Conservation (phyloP, 1,284 basidiomycete genomes). For the Marasmius tenuissimus region DNA sequence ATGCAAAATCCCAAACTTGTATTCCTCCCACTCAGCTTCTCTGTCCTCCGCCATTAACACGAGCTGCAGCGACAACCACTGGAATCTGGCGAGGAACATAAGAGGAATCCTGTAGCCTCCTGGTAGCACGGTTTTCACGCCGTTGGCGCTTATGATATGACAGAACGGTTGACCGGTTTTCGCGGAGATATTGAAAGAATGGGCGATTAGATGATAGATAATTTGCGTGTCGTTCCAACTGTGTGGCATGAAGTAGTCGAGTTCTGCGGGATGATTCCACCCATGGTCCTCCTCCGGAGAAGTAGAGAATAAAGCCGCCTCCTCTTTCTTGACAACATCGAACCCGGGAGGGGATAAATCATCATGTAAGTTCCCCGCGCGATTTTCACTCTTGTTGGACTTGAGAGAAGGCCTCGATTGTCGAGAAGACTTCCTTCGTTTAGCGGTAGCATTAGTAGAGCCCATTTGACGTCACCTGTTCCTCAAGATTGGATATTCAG, state of each 20-base stretch:
- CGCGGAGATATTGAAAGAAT: conserved; percentile 33
- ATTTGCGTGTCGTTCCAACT: conserved; percentile 31
- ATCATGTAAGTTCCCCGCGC: too few relatives aligned
- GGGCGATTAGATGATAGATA: conserved; percentile 31
- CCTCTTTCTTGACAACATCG: conserved; percentile 7
- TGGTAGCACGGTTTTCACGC: conserved; percentile 25
- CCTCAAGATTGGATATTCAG: too few relatives aligned
- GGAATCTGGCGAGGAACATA: conserved; percentile 41
- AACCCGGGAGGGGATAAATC: conserved; percentile 1
- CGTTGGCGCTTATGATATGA: conserved; percentile 18
- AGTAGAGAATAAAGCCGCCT: background rate
- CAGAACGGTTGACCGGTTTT: conserved; percentile 17
- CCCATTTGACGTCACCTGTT: too few relatives aligned
- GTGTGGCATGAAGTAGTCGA: conserved; percentile 30
- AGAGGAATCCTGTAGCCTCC: conserved; percentile 39
- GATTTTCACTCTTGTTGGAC: too few relatives aligned
- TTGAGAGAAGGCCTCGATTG: too few relatives aligned
- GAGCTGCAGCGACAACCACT: conserved; percentile 36
- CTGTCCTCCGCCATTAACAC: conserved; percentile 31
- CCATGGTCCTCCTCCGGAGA: background rate
- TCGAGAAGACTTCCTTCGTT: too few relatives aligned
- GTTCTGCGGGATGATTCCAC: conserved; percentile 37
- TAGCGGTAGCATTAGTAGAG: too few relatives aligned
- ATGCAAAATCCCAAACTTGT: conserved; percentile 41
- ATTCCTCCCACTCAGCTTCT: conserved; percentile 36